phyloP scores from a whole-genome alignment of 306 rosid species.

The Cercis canadensis region DNA sequence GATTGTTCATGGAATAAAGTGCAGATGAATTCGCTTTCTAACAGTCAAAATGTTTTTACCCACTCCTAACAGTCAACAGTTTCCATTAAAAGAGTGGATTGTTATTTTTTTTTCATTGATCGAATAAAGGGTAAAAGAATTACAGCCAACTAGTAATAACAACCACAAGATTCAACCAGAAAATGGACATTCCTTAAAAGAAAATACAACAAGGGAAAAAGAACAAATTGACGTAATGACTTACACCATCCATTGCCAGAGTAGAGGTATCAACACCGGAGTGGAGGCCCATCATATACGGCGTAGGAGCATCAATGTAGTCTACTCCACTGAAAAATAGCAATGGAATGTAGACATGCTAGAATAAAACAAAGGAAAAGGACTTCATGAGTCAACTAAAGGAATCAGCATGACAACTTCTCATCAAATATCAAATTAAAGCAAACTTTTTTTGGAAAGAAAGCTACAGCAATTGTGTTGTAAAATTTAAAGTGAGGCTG shows the following conservation, averaged over 20 bases:
- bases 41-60: background rate
- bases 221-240: constrained; percentile 46
- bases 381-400: constrained; percentile 49
- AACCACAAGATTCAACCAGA: constrained; percentile 19
- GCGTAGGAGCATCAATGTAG: constrained; percentile 99
- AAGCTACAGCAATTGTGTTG: background rate
- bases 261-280: constrained; percentile 89
- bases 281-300: constrained; percentile 99
- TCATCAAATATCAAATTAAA: constrained; percentile 30
- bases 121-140: constrained; percentile 4
- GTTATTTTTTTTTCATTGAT: constrained; percentile 28
- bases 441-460: constrained; percentile 7
- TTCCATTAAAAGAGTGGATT: constrained; percentile 17
- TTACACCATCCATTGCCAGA: constrained; percentile 91
- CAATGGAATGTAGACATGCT: constrained; percentile 99
- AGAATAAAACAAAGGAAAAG: constrained; percentile 62
- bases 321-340: constrained; percentile 99
- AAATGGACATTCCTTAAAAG: constrained; percentile 26
- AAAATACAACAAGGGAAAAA: background rate
- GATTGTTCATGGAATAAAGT: background rate
- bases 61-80: constrained; percentile 8
- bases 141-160: constrained; percentile 19
- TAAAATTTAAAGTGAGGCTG: constrained; percentile 31
- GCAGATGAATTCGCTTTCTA: too few relatives aligned
- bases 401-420: constrained; percentile 25